These are phyloP conservation scores for Afroboletus lepidellus DNA, from an alignment of 1,284 basidiomycete genomes.

Conservation along the genomic window DNA sequence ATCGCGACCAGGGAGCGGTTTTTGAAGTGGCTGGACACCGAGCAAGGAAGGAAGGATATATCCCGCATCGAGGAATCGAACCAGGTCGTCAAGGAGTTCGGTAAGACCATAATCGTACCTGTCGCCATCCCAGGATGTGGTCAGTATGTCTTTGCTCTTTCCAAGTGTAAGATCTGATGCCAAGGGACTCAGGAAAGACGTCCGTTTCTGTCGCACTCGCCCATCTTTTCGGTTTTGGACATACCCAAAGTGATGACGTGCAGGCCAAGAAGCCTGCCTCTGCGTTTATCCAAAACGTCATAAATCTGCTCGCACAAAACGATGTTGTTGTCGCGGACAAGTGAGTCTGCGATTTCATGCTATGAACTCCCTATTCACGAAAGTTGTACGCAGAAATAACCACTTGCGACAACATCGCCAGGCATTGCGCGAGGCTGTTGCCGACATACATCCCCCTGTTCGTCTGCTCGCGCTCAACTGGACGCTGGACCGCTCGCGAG, in stretches of 20 bases:
- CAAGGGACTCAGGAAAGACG: conserved; percentile 75
- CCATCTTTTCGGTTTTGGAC: conserved; percentile 79
- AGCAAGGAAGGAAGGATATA: conserved; percentile 41
- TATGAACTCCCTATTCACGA: background rate
- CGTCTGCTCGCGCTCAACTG: conserved; percentile 81
- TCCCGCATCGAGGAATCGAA: conserved; percentile 24
- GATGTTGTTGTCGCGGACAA: conserved; percentile 89
- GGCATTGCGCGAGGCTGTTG: conserved; percentile 57
- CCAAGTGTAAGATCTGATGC: background rate
- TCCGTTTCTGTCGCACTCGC: conserved; percentile 77
- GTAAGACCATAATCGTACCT: conserved; percentile 86
- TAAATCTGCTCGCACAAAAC: conserved; percentile 55
- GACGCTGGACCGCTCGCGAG: conserved; percentile 54
- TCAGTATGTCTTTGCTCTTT: conserved; percentile 36
- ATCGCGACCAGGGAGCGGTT: conserved; percentile 83
- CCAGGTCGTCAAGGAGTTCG: conserved; percentile 40
- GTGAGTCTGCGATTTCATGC: conserved; percentile 41
- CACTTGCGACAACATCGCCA: conserved; percentile 77
- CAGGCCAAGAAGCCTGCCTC: conserved; percentile 76
- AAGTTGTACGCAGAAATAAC: conserved; percentile 67
- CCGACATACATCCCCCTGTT: conserved; percentile 47
- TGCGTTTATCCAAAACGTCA: conserved; percentile 77
- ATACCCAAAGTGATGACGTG: conserved; percentile 93
- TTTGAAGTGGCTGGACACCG: conserved; percentile 62
- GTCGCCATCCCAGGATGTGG: conserved; percentile 93